phyloP scores from a whole-genome alignment of 2,329 filamentous ascomycete genomes.

The Diaporthe sp. region DNA sequence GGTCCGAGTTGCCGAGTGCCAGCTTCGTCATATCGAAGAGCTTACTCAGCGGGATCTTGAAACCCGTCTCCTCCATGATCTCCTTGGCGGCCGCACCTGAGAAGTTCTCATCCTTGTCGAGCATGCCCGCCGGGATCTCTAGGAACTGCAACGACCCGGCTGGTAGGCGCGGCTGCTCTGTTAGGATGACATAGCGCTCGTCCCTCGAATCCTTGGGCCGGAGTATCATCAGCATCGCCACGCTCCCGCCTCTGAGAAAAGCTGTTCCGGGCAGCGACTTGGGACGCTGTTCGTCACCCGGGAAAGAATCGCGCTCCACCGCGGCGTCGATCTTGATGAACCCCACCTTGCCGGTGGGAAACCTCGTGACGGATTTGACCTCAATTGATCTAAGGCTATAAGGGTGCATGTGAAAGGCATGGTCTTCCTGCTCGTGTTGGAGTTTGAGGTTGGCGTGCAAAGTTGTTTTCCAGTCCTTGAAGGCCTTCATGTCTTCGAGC shows the following conservation, averaged over 20 bases:
- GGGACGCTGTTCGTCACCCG: not conserved
- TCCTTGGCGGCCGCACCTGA: slow-evolving; percentile 71
- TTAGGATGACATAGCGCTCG: slow-evolving; percentile 71
- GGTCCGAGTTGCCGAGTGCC: slow-evolving; percentile 52
- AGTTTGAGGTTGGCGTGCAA: slow-evolving; percentile 62
- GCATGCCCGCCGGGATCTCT: slow-evolving; percentile 74
- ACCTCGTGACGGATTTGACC: slow-evolving; percentile 69
- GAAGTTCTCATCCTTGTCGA: slow-evolving; percentile 69
- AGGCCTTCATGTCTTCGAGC: not conserved
- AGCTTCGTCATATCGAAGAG: slow-evolving; percentile 67
- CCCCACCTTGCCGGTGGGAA: slow-evolving; percentile 61
- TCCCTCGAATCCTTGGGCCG: slow-evolving; percentile 64
- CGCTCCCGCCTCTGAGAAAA: slow-evolving; percentile 72
- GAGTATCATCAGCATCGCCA: slow-evolving; percentile 71
- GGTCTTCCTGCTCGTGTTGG: slow-evolving; percentile 55
- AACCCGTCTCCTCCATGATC: slow-evolving; percentile 71
- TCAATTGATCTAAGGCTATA: slow-evolving; percentile 65
- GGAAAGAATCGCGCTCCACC: slow-evolving; percentile 47
- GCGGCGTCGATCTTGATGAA: slow-evolving; percentile 69
- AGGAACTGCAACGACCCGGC: slow-evolving; percentile 68
- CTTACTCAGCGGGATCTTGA: slow-evolving; percentile 63
- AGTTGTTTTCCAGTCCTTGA: slow-evolving; percentile 63
- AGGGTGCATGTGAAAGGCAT: slow-evolving; percentile 68
- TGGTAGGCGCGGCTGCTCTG: slow-evolving; percentile 70
- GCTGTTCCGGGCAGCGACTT: slow-evolving; percentile 64